Evolutionary conservation across 208 protist genomes (phyloP).

Genomic region (Leishmania amazonensis): DNA sequence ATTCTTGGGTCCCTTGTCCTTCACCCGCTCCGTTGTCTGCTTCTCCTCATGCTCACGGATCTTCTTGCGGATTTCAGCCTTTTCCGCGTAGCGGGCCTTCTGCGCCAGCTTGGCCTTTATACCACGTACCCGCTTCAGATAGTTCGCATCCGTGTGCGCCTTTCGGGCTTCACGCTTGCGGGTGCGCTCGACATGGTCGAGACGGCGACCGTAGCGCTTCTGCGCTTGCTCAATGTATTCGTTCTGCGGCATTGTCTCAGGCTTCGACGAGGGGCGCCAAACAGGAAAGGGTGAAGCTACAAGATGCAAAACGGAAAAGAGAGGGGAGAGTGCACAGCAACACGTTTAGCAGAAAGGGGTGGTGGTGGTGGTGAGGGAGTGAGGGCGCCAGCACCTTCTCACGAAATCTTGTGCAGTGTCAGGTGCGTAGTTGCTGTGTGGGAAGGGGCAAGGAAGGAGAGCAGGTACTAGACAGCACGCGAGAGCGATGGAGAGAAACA

Average conservation of each 20-base stretch:
- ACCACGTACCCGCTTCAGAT: slow-evolving; percentile 96
- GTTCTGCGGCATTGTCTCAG: slow-evolving; percentile 96
- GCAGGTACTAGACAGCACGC: neutral
- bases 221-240: slow-evolving; percentile 99
- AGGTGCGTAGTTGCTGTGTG: neutral
- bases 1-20: slow-evolving; percentile 93
- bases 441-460: neutral
- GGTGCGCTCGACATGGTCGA: slow-evolving; percentile 98
- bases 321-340: neutral
- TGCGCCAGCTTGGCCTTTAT: slow-evolving; percentile 99
- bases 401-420: neutral
- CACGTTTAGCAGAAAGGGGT: neutral
- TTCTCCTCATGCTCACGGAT: slow-evolving; percentile 98
- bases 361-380: neutral
- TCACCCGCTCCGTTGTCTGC: slow-evolving; percentile 93
- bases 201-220: slow-evolving; percentile 97
- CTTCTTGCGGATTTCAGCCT: slow-evolving; percentile 99
- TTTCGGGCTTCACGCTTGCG: slow-evolving; percentile 98
- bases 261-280: slow-evolving; percentile 4
- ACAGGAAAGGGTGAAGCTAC: slow-evolving; percentile 8
- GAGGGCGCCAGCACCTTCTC: neutral
- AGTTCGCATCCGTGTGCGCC: slow-evolving; percentile 94
- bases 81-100: slow-evolving; percentile 98
- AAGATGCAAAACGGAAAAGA: neutral
- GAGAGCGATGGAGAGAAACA: neutral